phyloP scores from a whole-genome alignment of 371 early-diverging fungal species.

The Blastocladiella emersonii region DNA sequence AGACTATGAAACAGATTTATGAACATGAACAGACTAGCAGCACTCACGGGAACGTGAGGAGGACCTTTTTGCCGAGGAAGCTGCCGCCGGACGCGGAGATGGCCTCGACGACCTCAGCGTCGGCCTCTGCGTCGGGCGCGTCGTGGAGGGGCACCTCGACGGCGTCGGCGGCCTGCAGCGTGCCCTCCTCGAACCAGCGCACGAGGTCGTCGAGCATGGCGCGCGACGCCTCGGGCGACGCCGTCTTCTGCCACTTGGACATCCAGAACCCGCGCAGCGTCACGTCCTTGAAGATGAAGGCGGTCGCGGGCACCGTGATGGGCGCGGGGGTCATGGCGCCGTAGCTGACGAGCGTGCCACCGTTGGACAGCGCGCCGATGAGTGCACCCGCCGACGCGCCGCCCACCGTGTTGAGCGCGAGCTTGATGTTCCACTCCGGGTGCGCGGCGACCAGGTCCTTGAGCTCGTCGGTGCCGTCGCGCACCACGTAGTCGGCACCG shows the following conservation, averaged over 20 bases:
- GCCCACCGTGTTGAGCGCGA: background rate
- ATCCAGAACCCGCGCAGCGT: conserved; percentile 81
- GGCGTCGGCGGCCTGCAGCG: too few relatives aligned
- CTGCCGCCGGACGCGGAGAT: too few relatives aligned
- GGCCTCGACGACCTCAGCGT: too few relatives aligned
- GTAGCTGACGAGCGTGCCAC: too few relatives aligned
- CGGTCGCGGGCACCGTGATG: conserved; percentile 60
- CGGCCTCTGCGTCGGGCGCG: too few relatives aligned
- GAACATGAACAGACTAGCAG: too few relatives aligned
- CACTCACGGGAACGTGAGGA: too few relatives aligned
- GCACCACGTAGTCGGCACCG: background rate
- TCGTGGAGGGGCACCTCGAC: too few relatives aligned
- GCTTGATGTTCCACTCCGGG: background rate
- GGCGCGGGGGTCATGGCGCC: conserved; percentile 71
- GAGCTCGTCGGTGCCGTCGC: background rate
- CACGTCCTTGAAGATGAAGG: conserved; percentile 74
- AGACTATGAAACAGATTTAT: too few relatives aligned
- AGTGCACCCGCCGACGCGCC: too few relatives aligned
- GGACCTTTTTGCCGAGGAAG: too few relatives aligned
- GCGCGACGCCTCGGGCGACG: background rate
- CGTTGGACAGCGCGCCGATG: too few relatives aligned
- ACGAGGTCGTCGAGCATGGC: background rate
- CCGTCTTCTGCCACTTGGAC: conserved; percentile 50
- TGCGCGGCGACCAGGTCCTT: background rate
- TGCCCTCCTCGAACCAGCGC: background rate